Evolutionary conservation across 768 basidiomycete genomes (phyloP).

Genomic region (Mycena olivaceomarginata): DNA sequence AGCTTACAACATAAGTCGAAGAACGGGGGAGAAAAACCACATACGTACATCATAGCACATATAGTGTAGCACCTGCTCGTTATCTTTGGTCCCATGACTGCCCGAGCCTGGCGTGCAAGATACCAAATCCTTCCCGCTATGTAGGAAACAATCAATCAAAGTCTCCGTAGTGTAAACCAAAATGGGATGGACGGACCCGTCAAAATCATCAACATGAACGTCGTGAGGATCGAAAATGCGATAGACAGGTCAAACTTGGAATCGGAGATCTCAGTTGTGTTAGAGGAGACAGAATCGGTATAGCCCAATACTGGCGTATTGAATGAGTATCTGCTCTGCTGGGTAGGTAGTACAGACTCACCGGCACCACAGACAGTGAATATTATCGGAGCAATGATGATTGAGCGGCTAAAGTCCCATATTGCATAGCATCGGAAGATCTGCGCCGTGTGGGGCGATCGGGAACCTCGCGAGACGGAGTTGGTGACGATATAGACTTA

Average conservation of each 20-base stretch:
- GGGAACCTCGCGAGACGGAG: too few species aligned
- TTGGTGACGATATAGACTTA: background rate
- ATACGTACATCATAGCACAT: conserved; percentile 14
- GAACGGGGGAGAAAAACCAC: background rate
- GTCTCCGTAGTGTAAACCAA: background rate
- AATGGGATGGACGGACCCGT: background rate
- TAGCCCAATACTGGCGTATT: too few species aligned
- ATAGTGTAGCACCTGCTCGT: background rate
- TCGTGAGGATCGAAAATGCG: background rate
- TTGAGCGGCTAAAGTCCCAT: background rate
- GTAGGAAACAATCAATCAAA: background rate
- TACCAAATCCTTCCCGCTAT: conserved; percentile 15
- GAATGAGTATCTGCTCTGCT: too few species aligned
- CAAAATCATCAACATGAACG: background rate
- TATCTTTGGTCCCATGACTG: background rate
- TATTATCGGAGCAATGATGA: background rate
- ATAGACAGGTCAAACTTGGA: background rate
- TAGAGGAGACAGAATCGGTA: too few species aligned
- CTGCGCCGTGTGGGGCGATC: background rate
- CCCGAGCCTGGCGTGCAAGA: background rate
- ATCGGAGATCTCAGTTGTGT: background rate
- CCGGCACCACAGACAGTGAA: background rate
- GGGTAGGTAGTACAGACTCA: background rate
- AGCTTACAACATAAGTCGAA: background rate
- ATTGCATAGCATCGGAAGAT: background rate